These are phyloP conservation scores for Boletus sp. DNA, from an alignment of 1,284 basidiomycete species.

Conservation along the genomic window DNA sequence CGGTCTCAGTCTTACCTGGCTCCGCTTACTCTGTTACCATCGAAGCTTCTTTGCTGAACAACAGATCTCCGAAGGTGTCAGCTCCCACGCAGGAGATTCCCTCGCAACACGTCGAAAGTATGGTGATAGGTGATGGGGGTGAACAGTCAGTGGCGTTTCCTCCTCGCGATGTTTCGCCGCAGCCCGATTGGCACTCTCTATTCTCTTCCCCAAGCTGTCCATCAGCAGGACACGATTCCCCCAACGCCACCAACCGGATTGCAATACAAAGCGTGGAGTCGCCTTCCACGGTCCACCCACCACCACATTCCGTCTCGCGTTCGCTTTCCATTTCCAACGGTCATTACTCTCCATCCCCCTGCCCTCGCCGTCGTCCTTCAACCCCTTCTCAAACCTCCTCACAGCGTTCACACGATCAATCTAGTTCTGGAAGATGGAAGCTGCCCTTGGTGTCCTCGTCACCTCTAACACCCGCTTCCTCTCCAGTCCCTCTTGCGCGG, in stretches of 20 bases:
- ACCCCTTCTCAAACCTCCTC: constrained; percentile 19
- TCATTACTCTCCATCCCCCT: constrained; percentile 6
- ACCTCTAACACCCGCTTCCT: constrained; percentile 26
- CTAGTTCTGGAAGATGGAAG: neutral
- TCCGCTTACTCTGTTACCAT: neutral
- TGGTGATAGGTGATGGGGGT: neutral
- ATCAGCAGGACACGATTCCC: neutral
- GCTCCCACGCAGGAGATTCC: neutral
- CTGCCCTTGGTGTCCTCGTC: constrained; percentile 12
- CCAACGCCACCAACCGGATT: neutral
- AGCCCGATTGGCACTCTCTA: constrained; percentile 14
- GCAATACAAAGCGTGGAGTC: neutral
- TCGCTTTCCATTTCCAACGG: constrained; percentile 11
- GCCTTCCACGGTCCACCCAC: constrained; percentile 1
- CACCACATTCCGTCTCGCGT: constrained; percentile 1
- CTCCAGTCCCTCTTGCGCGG: constrained; percentile 12
- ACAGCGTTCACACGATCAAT: constrained; percentile 8
- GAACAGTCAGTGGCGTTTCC: constrained; percentile 1
- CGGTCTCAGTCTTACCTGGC: neutral
- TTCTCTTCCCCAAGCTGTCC: constrained; percentile 21
- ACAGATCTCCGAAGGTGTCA: neutral
- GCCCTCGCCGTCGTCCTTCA: constrained; percentile 9
- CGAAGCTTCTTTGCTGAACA: neutral
- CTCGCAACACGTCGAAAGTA: neutral
- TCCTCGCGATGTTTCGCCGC: constrained; percentile 5